These are phyloP conservation scores for Paraconiothyrium sp. DNA, from an alignment of 2,329 filamentous ascomycete genomes.

Conservation along the genomic window DNA sequence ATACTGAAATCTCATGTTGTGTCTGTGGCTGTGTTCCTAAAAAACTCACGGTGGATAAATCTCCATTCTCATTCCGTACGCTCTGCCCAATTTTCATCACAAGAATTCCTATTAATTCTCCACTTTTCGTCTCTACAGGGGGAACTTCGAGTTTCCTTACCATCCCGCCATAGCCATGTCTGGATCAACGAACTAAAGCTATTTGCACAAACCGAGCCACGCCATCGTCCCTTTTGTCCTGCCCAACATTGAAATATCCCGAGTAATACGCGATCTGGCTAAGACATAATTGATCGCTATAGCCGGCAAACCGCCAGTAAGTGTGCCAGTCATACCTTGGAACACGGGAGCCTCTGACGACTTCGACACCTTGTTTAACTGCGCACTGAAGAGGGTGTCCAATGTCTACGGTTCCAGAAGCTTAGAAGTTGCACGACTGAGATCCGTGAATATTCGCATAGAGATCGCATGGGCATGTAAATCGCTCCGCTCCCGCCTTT, in stretches of 20 bases:
- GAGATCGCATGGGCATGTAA: conserved; percentile 13
- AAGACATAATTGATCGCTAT: conserved; percentile 24
- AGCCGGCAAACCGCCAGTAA: conserved; percentile 5
- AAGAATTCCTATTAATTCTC: conserved; percentile 23
- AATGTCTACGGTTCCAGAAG: conserved; percentile 14
- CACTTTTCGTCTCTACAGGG: conserved; percentile 21
- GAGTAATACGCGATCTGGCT: conserved; percentile 25
- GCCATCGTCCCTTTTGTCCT: conserved; percentile 25
- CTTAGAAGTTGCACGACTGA: conserved; percentile 13
- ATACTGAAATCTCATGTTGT: not conserved
- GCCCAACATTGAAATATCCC: conserved; percentile 21
- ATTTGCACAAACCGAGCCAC: conserved; percentile 29
- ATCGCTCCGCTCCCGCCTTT: conserved; percentile 22
- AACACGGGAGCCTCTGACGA: conserved; percentile 15
- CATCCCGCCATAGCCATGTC: conserved; percentile 25
- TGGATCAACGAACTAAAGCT: conserved; percentile 29
- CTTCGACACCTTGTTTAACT: conserved; percentile 5
- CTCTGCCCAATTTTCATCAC: conserved; percentile 24
- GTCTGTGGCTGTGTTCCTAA: not conserved
- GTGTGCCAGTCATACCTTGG: conserved; percentile 21
- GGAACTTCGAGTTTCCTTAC: conserved; percentile 26
- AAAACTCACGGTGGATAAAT: not conserved
- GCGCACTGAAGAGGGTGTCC: conserved; percentile 16
- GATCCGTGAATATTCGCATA: conserved; percentile 17
- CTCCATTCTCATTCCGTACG: not conserved